Evolutionary conservation across 495 filamentous ascomycete species (phyloP).

Genomic region (Thermothielavioides terrestris): DNA sequence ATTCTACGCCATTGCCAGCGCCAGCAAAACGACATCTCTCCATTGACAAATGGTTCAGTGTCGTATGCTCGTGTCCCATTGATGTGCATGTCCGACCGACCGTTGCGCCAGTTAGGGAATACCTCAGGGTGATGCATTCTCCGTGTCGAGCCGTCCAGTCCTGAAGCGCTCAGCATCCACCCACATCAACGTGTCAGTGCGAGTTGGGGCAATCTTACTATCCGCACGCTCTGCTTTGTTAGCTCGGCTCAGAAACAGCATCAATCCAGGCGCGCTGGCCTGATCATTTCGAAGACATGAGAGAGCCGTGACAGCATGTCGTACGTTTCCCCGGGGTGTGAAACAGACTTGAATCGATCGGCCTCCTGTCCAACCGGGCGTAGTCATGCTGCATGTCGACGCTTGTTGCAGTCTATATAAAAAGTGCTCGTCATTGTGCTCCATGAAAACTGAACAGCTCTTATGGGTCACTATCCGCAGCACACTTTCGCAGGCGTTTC

Average conservation of each 20-base stretch:
- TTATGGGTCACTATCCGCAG: too few relatives aligned
- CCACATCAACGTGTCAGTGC: neutral
- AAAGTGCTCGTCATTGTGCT: neutral
- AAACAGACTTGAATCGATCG: slow-evolving; percentile 16
- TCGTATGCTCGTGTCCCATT: too few relatives aligned
- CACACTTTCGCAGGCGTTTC: too few relatives aligned
- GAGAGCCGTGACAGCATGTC: neutral
- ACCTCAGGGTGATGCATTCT: too few relatives aligned
- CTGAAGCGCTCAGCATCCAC: too few relatives aligned
- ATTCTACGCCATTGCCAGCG: too few relatives aligned
- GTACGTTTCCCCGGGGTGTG: slow-evolving; percentile 14
- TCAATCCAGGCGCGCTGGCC: neutral
- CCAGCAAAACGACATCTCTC: too few relatives aligned
- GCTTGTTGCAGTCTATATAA: neutral
- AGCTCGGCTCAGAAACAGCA: neutral
- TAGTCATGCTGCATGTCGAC: neutral
- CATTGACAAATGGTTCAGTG: too few relatives aligned
- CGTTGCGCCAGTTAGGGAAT: too few relatives aligned
- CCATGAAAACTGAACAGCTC: neutral
- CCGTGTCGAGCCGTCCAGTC: too few relatives aligned
- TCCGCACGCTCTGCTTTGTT: too few relatives aligned
- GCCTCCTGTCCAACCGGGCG: neutral
- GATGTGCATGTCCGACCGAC: too few relatives aligned
- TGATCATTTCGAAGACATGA: neutral
- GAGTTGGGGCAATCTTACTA: neutral